Percentiles rank a stretch among this genome's conserved stretches.
Evolutionary conservation across 2,329 filamentous ascomycete genomes (phyloP).

Genomic region (Penicillium sp.): DNA sequence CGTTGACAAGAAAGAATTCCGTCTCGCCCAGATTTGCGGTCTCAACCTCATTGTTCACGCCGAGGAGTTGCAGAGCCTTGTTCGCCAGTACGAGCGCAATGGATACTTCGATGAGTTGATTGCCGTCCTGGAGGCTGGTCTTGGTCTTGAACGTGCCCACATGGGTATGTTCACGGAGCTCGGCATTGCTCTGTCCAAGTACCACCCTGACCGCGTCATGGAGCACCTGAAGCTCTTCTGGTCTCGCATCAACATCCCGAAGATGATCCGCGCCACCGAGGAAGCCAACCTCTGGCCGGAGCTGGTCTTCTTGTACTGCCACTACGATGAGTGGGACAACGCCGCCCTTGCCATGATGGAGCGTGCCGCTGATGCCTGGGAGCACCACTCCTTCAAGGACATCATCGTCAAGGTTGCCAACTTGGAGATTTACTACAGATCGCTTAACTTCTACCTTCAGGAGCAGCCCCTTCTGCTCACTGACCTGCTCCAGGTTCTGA

Average conservation of each 20-base stretch:
- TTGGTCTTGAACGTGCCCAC: conserved; percentile 85
- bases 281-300: conserved; percentile 96
- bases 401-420: conserved; percentile 97
- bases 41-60: conserved; percentile 97
- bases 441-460: conserved; percentile 94
- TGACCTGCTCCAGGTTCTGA: conserved; percentile 88
- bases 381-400: conserved; percentile 99
- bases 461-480: conserved; percentile 93
- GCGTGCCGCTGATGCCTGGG: conserved; percentile 94
- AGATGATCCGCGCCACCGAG: conserved; percentile 90
- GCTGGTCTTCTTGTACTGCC: conserved; percentile 94
- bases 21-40: conserved; percentile 96
- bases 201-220: conserved; percentile 94
- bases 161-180: conserved; percentile 97
- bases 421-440: conserved; percentile 97
- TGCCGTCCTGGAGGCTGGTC: conserved; percentile 83
- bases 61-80: conserved; percentile 86
- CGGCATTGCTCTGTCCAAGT: conserved; percentile 87
- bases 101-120: conserved; percentile 99
- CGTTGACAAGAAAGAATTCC: conserved; percentile 97
- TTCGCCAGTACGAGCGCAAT: conserved; percentile 93
- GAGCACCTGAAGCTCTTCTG: conserved; percentile 99
- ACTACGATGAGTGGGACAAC: conserved; percentile 98
- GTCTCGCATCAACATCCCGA: conserved; percentile 95
- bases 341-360: conserved; percentile 97